phyloP scores from a whole-genome alignment of 129 eudicot species.

The Arctium minus region DNA sequence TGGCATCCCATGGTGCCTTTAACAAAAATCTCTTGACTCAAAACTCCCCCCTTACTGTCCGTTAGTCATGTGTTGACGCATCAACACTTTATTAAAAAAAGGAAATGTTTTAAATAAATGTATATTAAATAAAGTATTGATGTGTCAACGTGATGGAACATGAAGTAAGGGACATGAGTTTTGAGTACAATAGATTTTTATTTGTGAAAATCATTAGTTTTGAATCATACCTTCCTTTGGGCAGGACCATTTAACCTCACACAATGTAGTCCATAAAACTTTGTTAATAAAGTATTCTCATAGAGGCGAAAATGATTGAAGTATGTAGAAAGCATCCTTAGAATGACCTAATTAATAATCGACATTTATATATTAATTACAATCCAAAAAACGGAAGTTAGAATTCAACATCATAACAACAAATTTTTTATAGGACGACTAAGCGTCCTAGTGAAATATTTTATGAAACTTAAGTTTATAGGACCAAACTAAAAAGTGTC shows the following conservation, averaged over 20 bases:
- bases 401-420: not conserved
- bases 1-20: too few relatives aligned
- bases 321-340: constrained; percentile 64
- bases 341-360: constrained; percentile 43
- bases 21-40: too few relatives aligned
- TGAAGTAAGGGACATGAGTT: too few relatives aligned
- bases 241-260: constrained; percentile 59
- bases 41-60: too few relatives aligned
- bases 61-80: too few relatives aligned
- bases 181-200: too few relatives aligned
- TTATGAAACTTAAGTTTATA: too few relatives aligned
- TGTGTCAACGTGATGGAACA: too few relatives aligned
- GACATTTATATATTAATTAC: not conserved
- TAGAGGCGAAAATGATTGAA: constrained; percentile 58
- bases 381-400: not conserved
- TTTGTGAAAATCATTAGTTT: not conserved
- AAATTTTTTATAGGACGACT: too few relatives aligned
- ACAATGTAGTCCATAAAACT: constrained; percentile 60
- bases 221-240: constrained; percentile 52
- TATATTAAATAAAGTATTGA: too few relatives aligned
- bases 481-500: not conserved
- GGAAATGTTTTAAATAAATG: too few relatives aligned
- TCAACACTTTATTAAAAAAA: too few relatives aligned
- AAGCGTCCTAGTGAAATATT: not conserved
- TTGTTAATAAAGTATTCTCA: constrained; percentile 63